These are phyloP conservation scores for Bremia lactucae DNA, from an alignment of 352 stramenopile species.

Conservation along the genomic window DNA sequence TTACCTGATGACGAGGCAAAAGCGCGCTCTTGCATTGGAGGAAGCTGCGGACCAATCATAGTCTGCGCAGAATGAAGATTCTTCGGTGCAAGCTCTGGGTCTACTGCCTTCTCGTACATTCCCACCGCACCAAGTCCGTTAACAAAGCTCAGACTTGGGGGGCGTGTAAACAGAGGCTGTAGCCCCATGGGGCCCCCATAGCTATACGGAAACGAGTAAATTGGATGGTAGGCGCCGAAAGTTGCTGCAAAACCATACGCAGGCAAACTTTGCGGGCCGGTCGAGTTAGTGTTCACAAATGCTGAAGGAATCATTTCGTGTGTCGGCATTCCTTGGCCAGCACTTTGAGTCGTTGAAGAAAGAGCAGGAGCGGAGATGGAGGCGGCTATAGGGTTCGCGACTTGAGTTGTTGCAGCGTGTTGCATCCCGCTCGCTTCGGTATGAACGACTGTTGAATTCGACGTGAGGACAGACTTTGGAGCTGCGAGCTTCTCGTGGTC, in stretches of 20 bases:
- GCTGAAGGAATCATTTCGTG: slow-evolving; percentile 18
- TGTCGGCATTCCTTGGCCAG: slow-evolving; percentile 14
- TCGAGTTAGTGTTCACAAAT: slow-evolving; percentile 28
- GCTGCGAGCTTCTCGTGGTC: slow-evolving; percentile 1
- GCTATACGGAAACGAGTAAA: slow-evolving; percentile 32
- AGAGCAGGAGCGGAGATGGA: slow-evolving; percentile 4
- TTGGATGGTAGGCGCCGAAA: slow-evolving; percentile 26
- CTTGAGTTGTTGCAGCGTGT: slow-evolving; percentile 1
- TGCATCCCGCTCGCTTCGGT: neutral
- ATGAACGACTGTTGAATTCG: slow-evolving; percentile 2
- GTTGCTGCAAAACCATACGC: slow-evolving; percentile 27
- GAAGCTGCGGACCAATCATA: slow-evolving; percentile 46
- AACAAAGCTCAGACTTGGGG: slow-evolving; percentile 26
- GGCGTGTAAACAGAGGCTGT: slow-evolving; percentile 19
- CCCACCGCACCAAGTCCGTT: slow-evolving; percentile 23
- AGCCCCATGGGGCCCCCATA: slow-evolving; percentile 22
- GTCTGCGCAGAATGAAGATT: slow-evolving; percentile 14
- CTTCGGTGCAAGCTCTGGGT: slow-evolving; percentile 10
- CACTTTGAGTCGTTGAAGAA: slow-evolving; percentile 1
- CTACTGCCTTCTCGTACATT: slow-evolving; percentile 19
- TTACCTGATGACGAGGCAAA: slow-evolving; percentile 11
- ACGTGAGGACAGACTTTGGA: neutral
- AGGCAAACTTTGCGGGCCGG: slow-evolving; percentile 21
- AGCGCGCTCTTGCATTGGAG: slow-evolving; percentile 19
- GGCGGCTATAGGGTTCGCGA: neutral